Evolutionary conservation across 2,329 filamentous ascomycete genomes (phyloP).

Genomic region (Fusarium devonianum): DNA sequence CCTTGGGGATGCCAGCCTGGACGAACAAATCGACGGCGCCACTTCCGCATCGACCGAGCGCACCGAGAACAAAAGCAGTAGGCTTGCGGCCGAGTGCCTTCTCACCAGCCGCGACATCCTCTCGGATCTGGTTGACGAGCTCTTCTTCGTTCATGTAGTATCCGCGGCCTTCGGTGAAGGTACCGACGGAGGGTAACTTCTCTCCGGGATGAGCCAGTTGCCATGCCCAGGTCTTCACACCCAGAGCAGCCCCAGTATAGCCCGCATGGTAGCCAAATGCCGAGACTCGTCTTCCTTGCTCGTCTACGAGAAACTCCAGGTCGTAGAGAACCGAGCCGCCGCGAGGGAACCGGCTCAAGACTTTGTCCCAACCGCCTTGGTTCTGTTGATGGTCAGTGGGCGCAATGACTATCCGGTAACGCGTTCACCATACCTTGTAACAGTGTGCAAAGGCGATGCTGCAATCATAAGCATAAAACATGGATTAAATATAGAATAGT

Average conservation of each 20-base stretch:
- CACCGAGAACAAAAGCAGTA: conserved; percentile 84
- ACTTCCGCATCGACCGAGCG: conserved; percentile 80
- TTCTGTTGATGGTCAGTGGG: conserved; percentile 75
- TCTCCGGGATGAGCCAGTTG: conserved; percentile 76
- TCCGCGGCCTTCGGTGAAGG: conserved; percentile 56
- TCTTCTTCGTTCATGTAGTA: conserved; percentile 73
- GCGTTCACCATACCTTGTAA: conserved; percentile 60
- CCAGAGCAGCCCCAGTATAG: conserved; percentile 76
- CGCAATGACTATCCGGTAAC: conserved; percentile 64
- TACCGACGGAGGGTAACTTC: conserved; percentile 63
- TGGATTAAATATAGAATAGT: no score
- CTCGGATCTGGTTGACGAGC: conserved; percentile 55
- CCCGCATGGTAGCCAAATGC: conserved; percentile 76
- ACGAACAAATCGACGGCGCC: conserved; percentile 84
- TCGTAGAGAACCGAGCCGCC: conserved; percentile 72
- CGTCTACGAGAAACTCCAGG: conserved; percentile 84
- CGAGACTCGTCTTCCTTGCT: conserved; percentile 23
- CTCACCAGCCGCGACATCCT: conserved; percentile 71
- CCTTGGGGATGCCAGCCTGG: conserved; percentile 65
- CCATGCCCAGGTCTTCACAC: conserved; percentile 82
- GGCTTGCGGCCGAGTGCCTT: conserved; percentile 73
- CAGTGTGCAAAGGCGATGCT: conserved; percentile 74
- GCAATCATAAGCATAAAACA: not conserved
- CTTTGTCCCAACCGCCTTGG: conserved; percentile 79
- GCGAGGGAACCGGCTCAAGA: conserved; percentile 79